phyloP scores from a whole-genome alignment of 768 basidiomycete genomes.

The Pulveroboletus frians region DNA sequence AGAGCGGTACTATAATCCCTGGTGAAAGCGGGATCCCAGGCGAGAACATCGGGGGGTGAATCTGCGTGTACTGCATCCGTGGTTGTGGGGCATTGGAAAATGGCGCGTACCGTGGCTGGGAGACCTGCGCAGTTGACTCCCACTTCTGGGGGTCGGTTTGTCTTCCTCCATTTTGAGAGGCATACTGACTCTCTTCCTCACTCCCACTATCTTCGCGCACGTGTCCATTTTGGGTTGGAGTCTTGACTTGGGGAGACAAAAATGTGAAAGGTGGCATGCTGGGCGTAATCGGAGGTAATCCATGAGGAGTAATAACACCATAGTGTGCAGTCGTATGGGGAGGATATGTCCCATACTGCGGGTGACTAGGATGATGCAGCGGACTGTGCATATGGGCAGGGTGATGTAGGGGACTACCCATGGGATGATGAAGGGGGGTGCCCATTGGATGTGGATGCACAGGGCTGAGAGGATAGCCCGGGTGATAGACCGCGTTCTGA shows the following conservation, averaged over 20 bases:
- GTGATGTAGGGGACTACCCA: constrained; percentile 30
- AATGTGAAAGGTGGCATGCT: constrained; percentile 96
- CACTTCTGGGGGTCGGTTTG: not conserved
- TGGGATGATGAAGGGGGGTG: constrained; percentile 38
- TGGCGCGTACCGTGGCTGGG: constrained; percentile 13
- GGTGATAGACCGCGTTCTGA: constrained; percentile 38
- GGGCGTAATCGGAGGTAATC: constrained; percentile 91
- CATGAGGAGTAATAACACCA: constrained; percentile 60
- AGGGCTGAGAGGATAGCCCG: constrained; percentile 30
- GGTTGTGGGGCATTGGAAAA: constrained; percentile 14
- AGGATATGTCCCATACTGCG: constrained; percentile 27
- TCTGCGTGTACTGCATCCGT: constrained; percentile 21
- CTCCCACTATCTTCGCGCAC: not conserved
- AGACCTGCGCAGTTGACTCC: constrained; percentile 7
- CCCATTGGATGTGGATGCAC: constrained; percentile 24
- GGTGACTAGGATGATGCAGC: constrained; percentile 28
- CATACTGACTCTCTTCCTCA: constrained; percentile 2
- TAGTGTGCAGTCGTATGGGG: constrained; percentile 24
- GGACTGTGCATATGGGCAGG: constrained; percentile 30
- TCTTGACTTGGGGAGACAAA: constrained; percentile 44
- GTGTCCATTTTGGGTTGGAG: constrained; percentile 18
- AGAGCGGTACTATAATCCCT: constrained; percentile 26
- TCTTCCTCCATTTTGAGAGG: constrained; percentile 5
- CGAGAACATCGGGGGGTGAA: constrained; percentile 26
- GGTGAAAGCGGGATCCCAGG: constrained; percentile 30